Evolutionary conservation across 1,284 basidiomycete species (phyloP), one percentile per base, ranked within the genome.

Genomic region (Papiliotrema nemorosa): DNA sequence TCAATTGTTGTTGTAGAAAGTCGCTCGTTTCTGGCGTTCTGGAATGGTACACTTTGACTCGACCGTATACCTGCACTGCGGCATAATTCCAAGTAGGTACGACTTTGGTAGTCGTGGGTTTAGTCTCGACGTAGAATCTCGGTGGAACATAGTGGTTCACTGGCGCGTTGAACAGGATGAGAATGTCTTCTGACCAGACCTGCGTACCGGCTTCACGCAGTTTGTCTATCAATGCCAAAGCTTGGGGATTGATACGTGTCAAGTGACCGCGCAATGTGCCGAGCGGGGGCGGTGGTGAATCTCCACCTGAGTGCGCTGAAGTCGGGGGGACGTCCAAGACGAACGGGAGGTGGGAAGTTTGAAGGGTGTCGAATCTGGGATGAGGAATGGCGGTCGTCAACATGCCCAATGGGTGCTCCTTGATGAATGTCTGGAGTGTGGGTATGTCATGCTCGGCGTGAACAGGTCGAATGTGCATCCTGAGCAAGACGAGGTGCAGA

Each of bases 321-420:
- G 62, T 58, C 2, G n/a, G n/a, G n/a, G 55, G 34, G 1, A 58
- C 25, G 36, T 77, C 74, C 29, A 78, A 62, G 13, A 78, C 56
- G 54, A 69, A 79, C 2, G 78, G 78, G 46, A 78, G 69, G 54
- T 79, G 77, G 9, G 70, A 70, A 18, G 72, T 69, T 52, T 78
- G 77, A 24, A 79, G 50, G 16, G 70, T 66, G 1, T 73, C 55
- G 22, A 57, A 37, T 2, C 36, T 36, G 5, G 68, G 47, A 22
- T 67, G 65, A 2, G 65, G 57, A 57, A 77, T 70, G 3, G 74
- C 63, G 3, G 76, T 77, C 12, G 75, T 76, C 53, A 78, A 61
- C 21, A 76, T 60, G 0, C 77, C 78, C 0, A 78, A 67, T 1
- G 76, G 77, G 54, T 76, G 63, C 3, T 58, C 49, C n/a, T 64